Evolutionary conservation across 2,329 filamentous ascomycete species (phyloP), one percentile per base, ranked within the genome.

Genomic region (Hirsutella minnesotensis): DNA sequence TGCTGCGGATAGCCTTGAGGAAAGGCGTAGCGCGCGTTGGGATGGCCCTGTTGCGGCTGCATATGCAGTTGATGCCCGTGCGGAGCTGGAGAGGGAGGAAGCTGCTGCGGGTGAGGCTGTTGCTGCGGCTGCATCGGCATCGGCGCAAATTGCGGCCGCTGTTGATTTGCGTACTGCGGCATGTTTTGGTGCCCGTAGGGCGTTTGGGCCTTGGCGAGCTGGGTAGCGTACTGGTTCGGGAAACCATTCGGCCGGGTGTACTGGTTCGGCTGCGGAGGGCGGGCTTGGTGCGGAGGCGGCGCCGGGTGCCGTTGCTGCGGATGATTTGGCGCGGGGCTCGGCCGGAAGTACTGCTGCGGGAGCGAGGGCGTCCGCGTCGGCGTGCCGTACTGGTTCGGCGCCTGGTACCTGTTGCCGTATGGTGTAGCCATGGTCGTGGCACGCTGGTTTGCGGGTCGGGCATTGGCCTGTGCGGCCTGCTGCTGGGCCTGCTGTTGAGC

Each of bases 131-230:
- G 44, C 41, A 43, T 39, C 12, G 61, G 60, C 49, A 63, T 67
- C 50, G 63, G 63, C 3, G 53, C 53, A 35, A 65, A 66, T 43
- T 67, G 67, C 21, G 66, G 62, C 42, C 71, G 65, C 46, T 61
- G 66, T 47, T 70, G 72, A 35, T 59, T 65, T 27, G 64, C 63
- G 46, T 67, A 75, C 38, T 72, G 64, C 9, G 63, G 62, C 57
- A 72, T 67, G 46, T 62, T 67, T 46, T 71, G 65, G 44, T 76
- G 72, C 10, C 69, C 67, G 44, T 73, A 77, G 0, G 69, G 66
- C 8, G 67, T 67, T 44, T 72, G 69, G 10, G 68, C 61, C 53
- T 78, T 77, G 39, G 65, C 67, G 41, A 74, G 60, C 49, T 71
- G 70, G 8, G 69, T 67, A 4, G 67, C 64, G 48, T 69, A 76